phyloP scores from a whole-genome alignment of 306 rosid species.

The Biancaea sappan region DNA sequence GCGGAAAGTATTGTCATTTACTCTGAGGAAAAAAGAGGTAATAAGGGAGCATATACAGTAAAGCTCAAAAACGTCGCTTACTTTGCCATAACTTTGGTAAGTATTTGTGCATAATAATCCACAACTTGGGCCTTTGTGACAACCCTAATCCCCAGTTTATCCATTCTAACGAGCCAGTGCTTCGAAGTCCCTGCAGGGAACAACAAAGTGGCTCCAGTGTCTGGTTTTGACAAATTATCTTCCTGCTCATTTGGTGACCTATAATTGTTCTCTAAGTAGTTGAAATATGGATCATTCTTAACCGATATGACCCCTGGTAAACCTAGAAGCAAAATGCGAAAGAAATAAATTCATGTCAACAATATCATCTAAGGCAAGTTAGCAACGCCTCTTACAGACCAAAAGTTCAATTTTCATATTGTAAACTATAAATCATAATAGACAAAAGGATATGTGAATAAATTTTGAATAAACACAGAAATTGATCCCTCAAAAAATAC shows the following conservation, averaged over 20 bases:
- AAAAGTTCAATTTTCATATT: conserved; percentile 4
- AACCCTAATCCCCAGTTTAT: conserved; percentile 72
- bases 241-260: conserved; percentile 42
- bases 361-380: background rate
- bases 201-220: conserved; percentile 42
- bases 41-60: conserved; percentile 15
- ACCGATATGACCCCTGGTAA: conserved; percentile 62
- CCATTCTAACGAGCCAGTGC: conserved; percentile 84
- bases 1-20: conserved; percentile 33
- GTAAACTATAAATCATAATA: background rate
- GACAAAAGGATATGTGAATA: background rate
- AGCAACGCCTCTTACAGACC: conserved; percentile 1
- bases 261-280: conserved; percentile 54
- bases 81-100: conserved; percentile 82
- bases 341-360: conserved; percentile 2
- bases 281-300: conserved; percentile 59
- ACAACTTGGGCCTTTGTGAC: conserved; percentile 94
- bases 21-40: conserved; percentile 16
- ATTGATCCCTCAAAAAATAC: too few relatives aligned
- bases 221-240: conserved; percentile 23
- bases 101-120: conserved; percentile 74
- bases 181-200: conserved; percentile 71
- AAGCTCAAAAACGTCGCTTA: conserved; percentile 38
- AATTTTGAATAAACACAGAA: too few relatives aligned
- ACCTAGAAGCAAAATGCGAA: conserved; percentile 49